Conservation (phyloP, 2,329 filamentous ascomycete genomes). For the Alternaria brassicicola region DNA sequence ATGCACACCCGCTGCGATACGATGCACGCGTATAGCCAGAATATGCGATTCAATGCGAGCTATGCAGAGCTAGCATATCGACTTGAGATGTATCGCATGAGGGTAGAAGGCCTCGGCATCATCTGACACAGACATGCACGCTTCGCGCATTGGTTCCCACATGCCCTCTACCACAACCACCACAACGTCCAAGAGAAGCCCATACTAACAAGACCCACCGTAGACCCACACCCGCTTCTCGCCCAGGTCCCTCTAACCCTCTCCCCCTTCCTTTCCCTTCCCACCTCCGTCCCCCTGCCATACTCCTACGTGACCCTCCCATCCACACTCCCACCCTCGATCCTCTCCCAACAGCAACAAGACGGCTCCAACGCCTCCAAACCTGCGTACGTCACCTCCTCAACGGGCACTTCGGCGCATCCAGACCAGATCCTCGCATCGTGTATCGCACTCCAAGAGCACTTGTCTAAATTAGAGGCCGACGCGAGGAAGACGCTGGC, state of each 20-base stretch:
- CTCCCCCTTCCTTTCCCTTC: conserved; percentile 90
- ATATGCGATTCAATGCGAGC: background rate
- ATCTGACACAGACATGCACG: background rate
- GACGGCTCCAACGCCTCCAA: conserved; percentile 69
- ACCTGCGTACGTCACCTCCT: conserved; percentile 73
- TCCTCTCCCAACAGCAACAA: conserved; percentile 25
- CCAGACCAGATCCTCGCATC: conserved; percentile 81
- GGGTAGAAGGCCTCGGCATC: background rate
- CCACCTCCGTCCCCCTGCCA: conserved; percentile 85
- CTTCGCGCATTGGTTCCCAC: background rate
- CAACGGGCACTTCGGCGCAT: conserved; percentile 77
- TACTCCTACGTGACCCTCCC: conserved; percentile 58
- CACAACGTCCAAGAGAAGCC: background rate
- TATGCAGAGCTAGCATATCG: background rate
- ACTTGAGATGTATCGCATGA: no score
- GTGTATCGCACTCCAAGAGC: conserved; percentile 76
- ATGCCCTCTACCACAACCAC: background rate
- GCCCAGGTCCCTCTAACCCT: conserved; percentile 93
- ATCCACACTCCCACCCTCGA: background rate
- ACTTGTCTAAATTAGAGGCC: conserved; percentile 71
- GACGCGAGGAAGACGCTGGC: conserved; percentile 71
- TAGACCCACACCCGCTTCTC: conserved; percentile 78
- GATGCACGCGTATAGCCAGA: background rate
- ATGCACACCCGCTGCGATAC: background rate
- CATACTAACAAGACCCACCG: conserved; percentile 11